These are phyloP conservation scores for Tagetes erecta DNA, from an alignment of 129 eudicot genomes.

Conservation along the genomic window DNA sequence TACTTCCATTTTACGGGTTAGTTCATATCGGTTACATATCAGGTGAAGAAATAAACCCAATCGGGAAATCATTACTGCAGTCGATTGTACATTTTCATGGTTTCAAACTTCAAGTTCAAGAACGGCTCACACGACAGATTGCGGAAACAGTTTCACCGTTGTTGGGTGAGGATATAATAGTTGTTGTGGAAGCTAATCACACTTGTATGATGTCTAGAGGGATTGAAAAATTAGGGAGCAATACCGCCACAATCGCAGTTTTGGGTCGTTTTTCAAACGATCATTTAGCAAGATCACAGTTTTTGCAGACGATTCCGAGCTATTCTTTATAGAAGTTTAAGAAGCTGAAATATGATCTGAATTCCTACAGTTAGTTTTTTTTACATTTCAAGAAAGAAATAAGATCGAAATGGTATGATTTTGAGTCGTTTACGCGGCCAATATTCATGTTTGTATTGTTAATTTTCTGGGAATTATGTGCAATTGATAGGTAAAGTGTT, in stretches of 20 bases:
- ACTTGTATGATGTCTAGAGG: slow-evolving; percentile 97
- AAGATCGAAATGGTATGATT: neutral
- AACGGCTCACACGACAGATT: slow-evolving; percentile 88
- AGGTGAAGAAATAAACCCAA: slow-evolving; percentile 42
- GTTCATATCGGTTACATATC: slow-evolving; percentile 83
- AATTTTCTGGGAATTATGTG: slow-evolving; percentile 18
- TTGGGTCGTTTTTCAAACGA: slow-evolving; percentile 84
- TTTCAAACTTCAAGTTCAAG: slow-evolving; percentile 93
- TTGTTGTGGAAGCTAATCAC: slow-evolving; percentile 87
- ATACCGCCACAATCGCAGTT: slow-evolving; percentile 87
- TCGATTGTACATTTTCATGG: slow-evolving; percentile 88
- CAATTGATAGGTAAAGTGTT: slow-evolving; percentile 7
- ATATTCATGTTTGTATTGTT: slow-evolving; percentile 20
- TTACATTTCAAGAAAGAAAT: slow-evolving; percentile 16
- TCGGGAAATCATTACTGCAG: slow-evolving; percentile 62
- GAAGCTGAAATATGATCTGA: slow-evolving; percentile 24
- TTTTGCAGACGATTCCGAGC: slow-evolving; percentile 67
- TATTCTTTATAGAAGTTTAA: slow-evolving; percentile 32
- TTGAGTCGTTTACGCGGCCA: slow-evolving; percentile 10
- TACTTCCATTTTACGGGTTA: slow-evolving; percentile 90
- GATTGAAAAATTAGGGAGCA: slow-evolving; percentile 90
- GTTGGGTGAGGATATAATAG: slow-evolving; percentile 79
- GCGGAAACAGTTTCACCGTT: slow-evolving; percentile 81
- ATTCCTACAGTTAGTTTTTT: slow-evolving; percentile 5
- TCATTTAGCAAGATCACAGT: slow-evolving; percentile 61